Conservation (phyloP, 2,329 filamentous ascomycete species). For the Fusarium cicatricum region DNA sequence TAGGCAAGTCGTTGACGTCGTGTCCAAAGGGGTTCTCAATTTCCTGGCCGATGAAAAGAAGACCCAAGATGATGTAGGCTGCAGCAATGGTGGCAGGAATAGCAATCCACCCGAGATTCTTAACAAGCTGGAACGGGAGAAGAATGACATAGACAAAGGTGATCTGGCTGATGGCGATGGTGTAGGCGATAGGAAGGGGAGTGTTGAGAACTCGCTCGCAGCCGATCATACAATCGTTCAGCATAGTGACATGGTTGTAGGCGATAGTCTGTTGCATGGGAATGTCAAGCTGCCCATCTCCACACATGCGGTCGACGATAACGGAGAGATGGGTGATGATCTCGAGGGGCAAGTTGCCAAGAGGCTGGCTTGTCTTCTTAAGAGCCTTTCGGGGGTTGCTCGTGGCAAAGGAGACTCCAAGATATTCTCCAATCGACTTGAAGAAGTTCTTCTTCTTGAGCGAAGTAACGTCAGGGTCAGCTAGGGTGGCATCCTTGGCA, state of each 20-base stretch:
- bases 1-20: conserved; percentile 82
- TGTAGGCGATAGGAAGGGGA: conserved; percentile 82
- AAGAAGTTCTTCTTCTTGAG: conserved; percentile 60
- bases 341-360: conserved; percentile 86
- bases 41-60: conserved; percentile 77
- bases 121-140: conserved; percentile 81
- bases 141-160: conserved; percentile 85
- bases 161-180: conserved; percentile 85
- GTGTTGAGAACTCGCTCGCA: conserved; percentile 84
- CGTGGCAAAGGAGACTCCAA: conserved; percentile 78
- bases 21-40: conserved; percentile 87
- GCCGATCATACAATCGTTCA: conserved; percentile 77
- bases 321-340: conserved; percentile 76
- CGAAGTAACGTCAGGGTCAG: conserved; percentile 46
- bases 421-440: conserved; percentile 74
- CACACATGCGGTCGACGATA: conserved; percentile 69
- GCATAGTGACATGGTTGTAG: conserved; percentile 65
- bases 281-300: conserved; percentile 62
- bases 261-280: conserved; percentile 68
- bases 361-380: conserved; percentile 75
- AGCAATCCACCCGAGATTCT: conserved; percentile 72
- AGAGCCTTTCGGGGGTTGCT: conserved; percentile 81
- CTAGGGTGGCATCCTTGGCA: conserved; percentile 62
- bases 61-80: conserved; percentile 84
- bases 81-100: conserved; percentile 78